Base-by-base conservation (phyloP, 2,329 filamentous ascomycete species). In the Aspergillus pseudoglaucus region DNA sequence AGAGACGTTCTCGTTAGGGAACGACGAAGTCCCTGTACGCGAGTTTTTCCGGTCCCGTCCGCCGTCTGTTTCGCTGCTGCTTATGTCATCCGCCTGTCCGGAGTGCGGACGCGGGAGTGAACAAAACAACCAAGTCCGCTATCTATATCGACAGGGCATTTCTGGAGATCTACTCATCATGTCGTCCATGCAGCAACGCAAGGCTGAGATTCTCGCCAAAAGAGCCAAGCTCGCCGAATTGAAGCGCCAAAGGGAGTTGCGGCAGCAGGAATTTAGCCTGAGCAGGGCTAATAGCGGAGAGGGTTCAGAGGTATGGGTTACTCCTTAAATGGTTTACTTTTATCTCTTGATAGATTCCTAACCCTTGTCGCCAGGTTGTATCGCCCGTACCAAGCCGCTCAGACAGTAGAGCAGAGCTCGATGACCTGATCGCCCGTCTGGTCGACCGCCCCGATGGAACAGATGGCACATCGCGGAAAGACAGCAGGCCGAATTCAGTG, bases 211-310 rank as follows among this genome's bases (percentile, higher is more conserved):
- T 59, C 77, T 93, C 60, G 90, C 90, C 59, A 98, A 98, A 75
- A 91, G 88, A 77, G 91, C 90, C 54, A 96, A 93, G 77, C 88
- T 98, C 61, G 90, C 88, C 44, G 93, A 97, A 78, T 80, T 98
- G 56, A 96, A 95, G 75, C 83, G 88, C 53, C 90, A 96, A 73
- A 82, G 93, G 60, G 90, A 94, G 68, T 75, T 91, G 59, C 81
- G 90, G 50, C 82, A 88, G 55, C 87, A 80, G 65, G 88, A 94
- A 66, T 83, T 87, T 59, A 81, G 78, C 50, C 80, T 79, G 53
- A 82, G 76, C 58, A 82, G 89, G 57, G 80, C 84, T 62, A 87
- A 83, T 65, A 75, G 83, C 60, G 83, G 83, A 50, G 80, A 81
- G 63, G 73, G 80, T 45, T 80, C 78, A 67, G 89, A 95, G 74